A percentile compares a stretch with the other conserved stretches of the same genome.
Conservation (phyloP, 1,139 yeast genomes). For the Yamadazyma aaseri region DNA sequence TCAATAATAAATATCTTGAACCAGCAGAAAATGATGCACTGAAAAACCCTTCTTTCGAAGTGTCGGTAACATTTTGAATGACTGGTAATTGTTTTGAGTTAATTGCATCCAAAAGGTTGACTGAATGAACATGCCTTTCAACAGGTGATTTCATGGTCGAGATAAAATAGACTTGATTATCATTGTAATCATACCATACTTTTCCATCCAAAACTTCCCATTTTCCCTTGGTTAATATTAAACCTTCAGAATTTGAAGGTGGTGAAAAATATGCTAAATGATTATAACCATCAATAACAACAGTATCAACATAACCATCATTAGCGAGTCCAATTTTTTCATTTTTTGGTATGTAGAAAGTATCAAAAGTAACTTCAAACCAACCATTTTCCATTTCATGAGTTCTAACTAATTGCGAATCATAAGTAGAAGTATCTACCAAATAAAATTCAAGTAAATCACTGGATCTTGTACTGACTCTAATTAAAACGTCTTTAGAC, state of each 20-base stretch:
- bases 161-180: slow-evolving; percentile 44
- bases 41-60: slow-evolving; percentile 62
- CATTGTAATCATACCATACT: slow-evolving; percentile 42
- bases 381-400: slow-evolving; percentile 46
- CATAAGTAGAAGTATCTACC: slow-evolving; percentile 28
- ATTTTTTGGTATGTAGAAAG: slow-evolving; percentile 68
- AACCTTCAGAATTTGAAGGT: slow-evolving; percentile 40
- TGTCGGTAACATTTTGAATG: slow-evolving; percentile 53
- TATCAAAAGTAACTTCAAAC: slow-evolving; percentile 81
- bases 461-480: slow-evolving; percentile 46
- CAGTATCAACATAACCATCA: slow-evolving; percentile 57
- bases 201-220: slow-evolving; percentile 57
- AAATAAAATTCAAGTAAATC: slow-evolving; percentile 41
- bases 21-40: slow-evolving; percentile 69
- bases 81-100: slow-evolving; percentile 26
- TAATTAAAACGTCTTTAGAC: slow-evolving; percentile 31
- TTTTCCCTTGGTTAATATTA: slow-evolving; percentile 47
- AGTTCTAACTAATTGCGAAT: slow-evolving; percentile 35
- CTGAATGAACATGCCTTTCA: slow-evolving; percentile 53
- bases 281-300: slow-evolving; percentile 52
- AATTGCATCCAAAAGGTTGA: slow-evolving; percentile 35
- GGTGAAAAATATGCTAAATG: slow-evolving; percentile 60
- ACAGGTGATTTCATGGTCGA: slow-evolving; percentile 52
- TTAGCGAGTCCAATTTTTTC: slow-evolving; percentile 33
- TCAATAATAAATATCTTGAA: slow-evolving; percentile 56